These are phyloP conservation scores for Penicillium sp. DNA, from an alignment of 2,329 filamentous ascomycete genomes.

Conservation along the genomic window DNA sequence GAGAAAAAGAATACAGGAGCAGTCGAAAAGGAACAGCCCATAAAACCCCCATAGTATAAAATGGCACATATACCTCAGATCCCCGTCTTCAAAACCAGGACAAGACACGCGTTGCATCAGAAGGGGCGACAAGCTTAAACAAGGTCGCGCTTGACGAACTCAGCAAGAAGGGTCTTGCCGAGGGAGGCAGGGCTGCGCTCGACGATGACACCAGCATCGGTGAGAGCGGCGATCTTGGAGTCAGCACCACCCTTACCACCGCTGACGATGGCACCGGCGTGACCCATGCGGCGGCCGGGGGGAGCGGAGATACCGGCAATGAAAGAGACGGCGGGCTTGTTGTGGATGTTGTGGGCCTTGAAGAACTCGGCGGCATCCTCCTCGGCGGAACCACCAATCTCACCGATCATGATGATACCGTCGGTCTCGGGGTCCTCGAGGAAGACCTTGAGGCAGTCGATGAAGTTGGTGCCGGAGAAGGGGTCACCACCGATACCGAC, in stretches of 20 bases:
- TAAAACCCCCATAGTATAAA: constrained; percentile 19
- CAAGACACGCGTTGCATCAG: constrained; percentile 17
- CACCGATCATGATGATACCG: constrained; percentile 99
- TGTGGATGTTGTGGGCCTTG: constrained; percentile 82
- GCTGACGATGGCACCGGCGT: constrained; percentile 96
- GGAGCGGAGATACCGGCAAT: constrained; percentile 98
- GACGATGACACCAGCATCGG: constrained; percentile 90
- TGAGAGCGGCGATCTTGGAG: constrained; percentile 94
- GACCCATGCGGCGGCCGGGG: constrained; percentile 94
- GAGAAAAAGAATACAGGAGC: constrained; percentile 30
- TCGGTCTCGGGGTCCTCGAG: constrained; percentile 93
- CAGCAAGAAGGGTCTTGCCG: constrained; percentile 88
- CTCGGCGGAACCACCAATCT: constrained; percentile 96
- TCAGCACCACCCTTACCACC: constrained; percentile 97
- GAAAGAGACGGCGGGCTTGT: constrained; percentile 97
- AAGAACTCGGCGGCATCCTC: constrained; percentile 98
- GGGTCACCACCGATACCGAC: constrained; percentile 98
- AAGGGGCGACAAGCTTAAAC: constrained; percentile 58
- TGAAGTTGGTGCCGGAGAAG: constrained; percentile 99
- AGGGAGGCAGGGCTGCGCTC: constrained; percentile 90
- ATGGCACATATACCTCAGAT: constrained; percentile 22
- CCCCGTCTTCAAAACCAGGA: constrained; percentile 16
- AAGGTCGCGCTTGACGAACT: constrained; percentile 95
- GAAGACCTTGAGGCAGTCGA: constrained; percentile 98
- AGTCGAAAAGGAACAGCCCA: constrained; percentile 22